Conservation (phyloP, 2,329 filamentous ascomycete genomes). For the Arthrobotrys pseudoclavata region DNA sequence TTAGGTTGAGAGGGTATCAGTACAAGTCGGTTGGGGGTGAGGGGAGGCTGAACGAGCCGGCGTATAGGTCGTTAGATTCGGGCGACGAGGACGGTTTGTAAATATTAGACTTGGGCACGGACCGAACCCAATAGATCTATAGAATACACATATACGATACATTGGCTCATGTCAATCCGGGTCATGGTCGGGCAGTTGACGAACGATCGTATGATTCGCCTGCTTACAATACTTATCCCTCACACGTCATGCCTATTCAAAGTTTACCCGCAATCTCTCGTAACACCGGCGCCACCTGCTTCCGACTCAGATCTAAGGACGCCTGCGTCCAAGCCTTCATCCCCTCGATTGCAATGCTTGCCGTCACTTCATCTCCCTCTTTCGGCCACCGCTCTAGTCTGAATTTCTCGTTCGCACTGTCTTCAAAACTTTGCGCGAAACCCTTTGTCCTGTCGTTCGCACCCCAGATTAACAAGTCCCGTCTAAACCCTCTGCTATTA, state of each 20-base stretch:
- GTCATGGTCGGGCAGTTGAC: slow-evolving; percentile 59
- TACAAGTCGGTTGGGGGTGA: slow-evolving; percentile 78
- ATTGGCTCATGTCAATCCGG: not conserved
- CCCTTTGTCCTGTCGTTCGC: slow-evolving; percentile 69
- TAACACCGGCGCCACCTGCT: slow-evolving; percentile 78
- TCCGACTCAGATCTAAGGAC: slow-evolving; percentile 74
- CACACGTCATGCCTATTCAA: slow-evolving; percentile 64
- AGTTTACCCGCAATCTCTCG: slow-evolving; percentile 67
- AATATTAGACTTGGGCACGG: slow-evolving; percentile 70
- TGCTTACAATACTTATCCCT: slow-evolving; percentile 70
- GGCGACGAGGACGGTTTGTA: slow-evolving; percentile 67
- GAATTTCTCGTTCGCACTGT: slow-evolving; percentile 68
- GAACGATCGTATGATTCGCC: slow-evolving; percentile 69
- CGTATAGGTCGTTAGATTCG: slow-evolving; percentile 75
- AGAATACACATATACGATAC: slow-evolving; percentile 61
- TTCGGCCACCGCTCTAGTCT: slow-evolving; percentile 70
- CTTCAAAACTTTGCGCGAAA: slow-evolving; percentile 72
- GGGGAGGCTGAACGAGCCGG: slow-evolving; percentile 76
- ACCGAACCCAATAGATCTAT: slow-evolving; percentile 68
- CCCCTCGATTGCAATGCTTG: slow-evolving; percentile 67
- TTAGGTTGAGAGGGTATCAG: slow-evolving; percentile 81
- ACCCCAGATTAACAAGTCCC: slow-evolving; percentile 79
- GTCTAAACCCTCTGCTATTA: slow-evolving; percentile 71
- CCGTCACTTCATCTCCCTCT: slow-evolving; percentile 68
- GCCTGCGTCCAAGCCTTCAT: slow-evolving; percentile 78